Evolutionary conservation across 257 asterid genomes (phyloP).

Genomic region (Coffea canephora): DNA sequence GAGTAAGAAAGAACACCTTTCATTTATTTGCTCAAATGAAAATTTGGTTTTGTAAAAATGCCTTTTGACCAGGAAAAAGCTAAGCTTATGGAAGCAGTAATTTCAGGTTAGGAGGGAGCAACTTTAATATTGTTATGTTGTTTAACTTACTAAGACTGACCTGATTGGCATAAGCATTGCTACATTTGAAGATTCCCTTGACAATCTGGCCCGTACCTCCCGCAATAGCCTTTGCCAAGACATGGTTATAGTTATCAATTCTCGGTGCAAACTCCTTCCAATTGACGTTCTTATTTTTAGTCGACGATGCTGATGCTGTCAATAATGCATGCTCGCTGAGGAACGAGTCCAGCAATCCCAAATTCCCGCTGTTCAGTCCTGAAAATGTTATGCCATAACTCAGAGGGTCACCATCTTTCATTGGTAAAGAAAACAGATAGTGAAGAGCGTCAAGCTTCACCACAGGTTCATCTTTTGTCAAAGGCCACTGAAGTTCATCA

Average conservation of each 20-base stretch:
- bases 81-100: not conserved
- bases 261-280: slow-evolving; percentile 85
- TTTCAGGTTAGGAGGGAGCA: not conserved
- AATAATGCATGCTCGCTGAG: slow-evolving; percentile 54
- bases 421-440: not conserved
- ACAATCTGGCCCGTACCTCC: slow-evolving; percentile 82
- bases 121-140: not conserved
- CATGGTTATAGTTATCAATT: slow-evolving; percentile 58
- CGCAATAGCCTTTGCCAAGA: slow-evolving; percentile 76
- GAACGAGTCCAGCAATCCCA: slow-evolving; percentile 51
- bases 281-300: slow-evolving; percentile 29
- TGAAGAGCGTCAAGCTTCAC: slow-evolving; percentile 24
- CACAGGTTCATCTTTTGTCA: slow-evolving; percentile 78
- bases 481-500: slow-evolving; percentile 76
- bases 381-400: not conserved
- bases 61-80: not conserved
- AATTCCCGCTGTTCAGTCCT: not conserved
- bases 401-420: not conserved
- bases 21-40: not conserved
- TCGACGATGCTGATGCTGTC: slow-evolving; percentile 24
- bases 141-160: slow-evolving; percentile 24
- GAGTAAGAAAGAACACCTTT: not conserved
- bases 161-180: slow-evolving; percentile 74
- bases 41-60: not conserved
- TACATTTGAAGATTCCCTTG: slow-evolving; percentile 66